Evolutionary conservation across 768 basidiomycete genomes (phyloP).

Genomic region (Suillus clintonianus): DNA sequence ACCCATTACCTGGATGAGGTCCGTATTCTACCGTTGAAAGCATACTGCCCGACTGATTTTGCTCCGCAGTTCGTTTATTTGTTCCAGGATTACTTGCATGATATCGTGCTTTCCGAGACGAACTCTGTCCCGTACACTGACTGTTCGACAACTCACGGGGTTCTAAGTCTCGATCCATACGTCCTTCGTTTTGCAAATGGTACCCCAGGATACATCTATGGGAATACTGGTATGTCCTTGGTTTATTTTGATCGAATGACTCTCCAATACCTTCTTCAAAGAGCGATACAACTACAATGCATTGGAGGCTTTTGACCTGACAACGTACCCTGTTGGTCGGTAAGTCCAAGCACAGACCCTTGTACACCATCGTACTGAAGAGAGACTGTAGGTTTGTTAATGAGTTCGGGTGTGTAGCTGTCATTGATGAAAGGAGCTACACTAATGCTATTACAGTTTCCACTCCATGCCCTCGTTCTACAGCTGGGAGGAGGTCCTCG

Average conservation of each 20-base stretch:
- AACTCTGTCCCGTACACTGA: conserved; percentile 59
- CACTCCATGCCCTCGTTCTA: conserved; percentile 68
- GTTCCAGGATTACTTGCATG: conserved; percentile 54
- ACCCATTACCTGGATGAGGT: conserved; percentile 53
- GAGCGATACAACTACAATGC: conserved; percentile 62
- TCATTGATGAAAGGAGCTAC: not conserved
- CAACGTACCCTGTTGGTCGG: conserved; percentile 52
- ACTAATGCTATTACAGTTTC: conserved; percentile 37
- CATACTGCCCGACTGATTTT: not conserved
- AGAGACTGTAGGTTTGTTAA: conserved; percentile 47
- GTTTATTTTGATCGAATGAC: not conserved
- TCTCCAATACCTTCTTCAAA: conserved; percentile 15
- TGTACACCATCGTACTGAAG: not conserved
- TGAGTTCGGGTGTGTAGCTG: conserved; percentile 51
- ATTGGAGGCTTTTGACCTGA: conserved; percentile 52
- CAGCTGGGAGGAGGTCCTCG: conserved; percentile 58
- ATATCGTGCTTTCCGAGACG: conserved; percentile 49
- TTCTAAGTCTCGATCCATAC: conserved; percentile 59
- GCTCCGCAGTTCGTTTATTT: conserved; percentile 45
- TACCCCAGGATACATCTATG: conserved; percentile 55
- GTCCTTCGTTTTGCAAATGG: conserved; percentile 50
- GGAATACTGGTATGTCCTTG: conserved; percentile 45
- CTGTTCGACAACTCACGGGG: conserved; percentile 59
- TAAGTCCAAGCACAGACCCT: conserved; percentile 14
- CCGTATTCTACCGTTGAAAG: conserved; percentile 4